These are phyloP conservation scores for Dunaliella sp. DNA, from an alignment of 139 green algal species.

Conservation along the genomic window DNA sequence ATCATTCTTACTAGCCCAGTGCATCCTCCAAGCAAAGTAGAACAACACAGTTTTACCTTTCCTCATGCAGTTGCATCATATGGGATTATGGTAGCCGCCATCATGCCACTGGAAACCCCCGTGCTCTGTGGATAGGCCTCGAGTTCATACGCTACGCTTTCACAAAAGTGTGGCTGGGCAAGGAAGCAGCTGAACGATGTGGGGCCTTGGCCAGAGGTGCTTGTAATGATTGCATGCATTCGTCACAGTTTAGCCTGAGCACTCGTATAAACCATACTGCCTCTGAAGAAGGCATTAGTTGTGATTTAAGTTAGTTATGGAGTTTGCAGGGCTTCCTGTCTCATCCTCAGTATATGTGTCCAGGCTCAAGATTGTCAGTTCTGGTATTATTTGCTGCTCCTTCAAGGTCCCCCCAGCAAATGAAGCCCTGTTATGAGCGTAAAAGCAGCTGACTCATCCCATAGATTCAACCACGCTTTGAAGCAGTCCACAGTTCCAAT, in stretches of 20 bases:
- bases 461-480: too few relatives aligned
- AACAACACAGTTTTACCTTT: not conserved
- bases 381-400: not conserved
- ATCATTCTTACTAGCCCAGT: not conserved
- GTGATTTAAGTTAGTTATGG: too few relatives aligned
- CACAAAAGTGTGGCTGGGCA: constrained; percentile 7
- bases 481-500: too few relatives aligned
- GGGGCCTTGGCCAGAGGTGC: not conserved
- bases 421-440: too few relatives aligned
- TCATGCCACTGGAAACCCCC: constrained; percentile 25
- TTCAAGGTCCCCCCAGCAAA: not conserved
- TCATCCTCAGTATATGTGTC: too few relatives aligned
- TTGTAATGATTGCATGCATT: too few relatives aligned
- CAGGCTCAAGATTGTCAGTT: not conserved
- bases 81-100: constrained; percentile 25
- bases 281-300: too few relatives aligned
- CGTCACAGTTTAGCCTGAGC: too few relatives aligned
- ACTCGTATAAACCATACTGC: too few relatives aligned
- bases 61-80: constrained; percentile 26
- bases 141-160: constrained; percentile 51
- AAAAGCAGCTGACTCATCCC: too few relatives aligned
- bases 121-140: constrained; percentile 73
- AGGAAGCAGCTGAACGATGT: not conserved
- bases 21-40: not conserved
- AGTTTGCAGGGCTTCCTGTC: too few relatives aligned